These are phyloP conservation scores for Amorphotheca resinae DNA, from an alignment of 495 filamentous ascomycete species.

Conservation along the genomic window DNA sequence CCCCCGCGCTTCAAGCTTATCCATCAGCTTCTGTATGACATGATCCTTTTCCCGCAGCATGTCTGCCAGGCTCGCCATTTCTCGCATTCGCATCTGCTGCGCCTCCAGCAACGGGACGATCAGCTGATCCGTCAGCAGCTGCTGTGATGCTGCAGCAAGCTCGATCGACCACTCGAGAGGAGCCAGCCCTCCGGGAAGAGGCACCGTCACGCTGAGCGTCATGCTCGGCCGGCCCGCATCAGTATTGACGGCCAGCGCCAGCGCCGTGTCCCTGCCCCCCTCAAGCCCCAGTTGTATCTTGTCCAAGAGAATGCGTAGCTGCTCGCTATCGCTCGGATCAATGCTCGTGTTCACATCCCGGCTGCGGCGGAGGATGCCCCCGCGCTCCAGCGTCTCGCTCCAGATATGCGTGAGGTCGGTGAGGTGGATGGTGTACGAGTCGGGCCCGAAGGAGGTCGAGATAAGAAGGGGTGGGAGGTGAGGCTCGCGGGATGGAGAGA, in stretches of 20 bases:
- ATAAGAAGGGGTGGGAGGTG: slow-evolving; percentile 40
- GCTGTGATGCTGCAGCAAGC: slow-evolving; percentile 41
- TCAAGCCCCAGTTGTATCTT: slow-evolving; percentile 56
- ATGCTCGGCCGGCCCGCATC: slow-evolving; percentile 26
- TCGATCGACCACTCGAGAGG: slow-evolving; percentile 58
- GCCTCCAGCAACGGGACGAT: slow-evolving; percentile 57
- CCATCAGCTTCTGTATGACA: slow-evolving; percentile 60
- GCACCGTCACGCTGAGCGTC: slow-evolving; percentile 43
- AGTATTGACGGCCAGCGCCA: slow-evolving; percentile 18
- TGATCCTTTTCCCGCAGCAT: slow-evolving; percentile 65
- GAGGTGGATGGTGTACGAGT: slow-evolving; percentile 59
- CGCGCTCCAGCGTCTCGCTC: slow-evolving; percentile 54
- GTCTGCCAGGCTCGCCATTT: slow-evolving; percentile 41
- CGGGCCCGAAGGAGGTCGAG: slow-evolving; percentile 34
- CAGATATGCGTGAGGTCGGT: slow-evolving; percentile 84
- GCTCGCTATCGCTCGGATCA: slow-evolving; percentile 62
- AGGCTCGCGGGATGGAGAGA: slow-evolving; percentile 5
- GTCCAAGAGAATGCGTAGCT: slow-evolving; percentile 57
- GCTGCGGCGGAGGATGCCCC: slow-evolving; percentile 52
- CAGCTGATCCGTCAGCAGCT: slow-evolving; percentile 44
- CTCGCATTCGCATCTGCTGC: slow-evolving; percentile 35
- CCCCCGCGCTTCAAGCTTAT: slow-evolving; percentile 61
- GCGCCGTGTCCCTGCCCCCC: slow-evolving; percentile 24
- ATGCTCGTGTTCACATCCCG: slow-evolving; percentile 60
- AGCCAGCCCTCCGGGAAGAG: slow-evolving; percentile 53